A percentile compares a stretch with the other conserved stretches of the same genome.
Evolutionary conservation across 257 asterid genomes (phyloP).

Genomic region (Solanum appendiculatum): DNA sequence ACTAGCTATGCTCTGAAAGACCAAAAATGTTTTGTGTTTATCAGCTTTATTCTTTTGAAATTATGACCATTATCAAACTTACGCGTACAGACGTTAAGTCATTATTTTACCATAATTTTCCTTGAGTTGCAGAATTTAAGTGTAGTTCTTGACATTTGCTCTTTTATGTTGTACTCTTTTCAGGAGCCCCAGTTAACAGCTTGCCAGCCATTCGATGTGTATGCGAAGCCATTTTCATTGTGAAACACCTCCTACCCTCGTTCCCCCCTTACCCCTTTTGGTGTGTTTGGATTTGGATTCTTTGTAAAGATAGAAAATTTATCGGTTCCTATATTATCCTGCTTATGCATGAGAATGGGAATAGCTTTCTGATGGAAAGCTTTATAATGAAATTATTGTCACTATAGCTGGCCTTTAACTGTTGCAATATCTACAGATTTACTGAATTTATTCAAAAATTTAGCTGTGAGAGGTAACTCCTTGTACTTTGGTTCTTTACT

Average conservation of each 20-base stretch:
- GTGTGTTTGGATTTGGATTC: neutral
- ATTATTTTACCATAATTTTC: neutral
- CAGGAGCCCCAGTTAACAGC: constrained; percentile 97
- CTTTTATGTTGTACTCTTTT: constrained; percentile 3
- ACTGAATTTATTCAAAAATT: neutral
- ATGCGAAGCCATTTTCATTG: constrained; percentile 80
- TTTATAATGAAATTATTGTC: neutral
- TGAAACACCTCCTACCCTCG: constrained; percentile 19
- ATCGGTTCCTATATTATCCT: neutral
- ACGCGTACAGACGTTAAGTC: neutral
- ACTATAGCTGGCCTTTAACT: neutral
- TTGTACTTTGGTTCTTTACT: neutral
- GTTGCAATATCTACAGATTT: neutral
- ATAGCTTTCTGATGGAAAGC: neutral
- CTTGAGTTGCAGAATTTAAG: neutral
- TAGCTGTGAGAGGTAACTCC: neutral
- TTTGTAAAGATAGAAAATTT: neutral
- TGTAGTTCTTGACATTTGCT: neutral
- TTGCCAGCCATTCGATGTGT: constrained; percentile 67
- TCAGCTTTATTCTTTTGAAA: neutral
- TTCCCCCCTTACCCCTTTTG: neutral
- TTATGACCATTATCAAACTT: neutral
- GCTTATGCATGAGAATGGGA: neutral
- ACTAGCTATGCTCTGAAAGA: neutral
- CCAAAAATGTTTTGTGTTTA: neutral